These are phyloP conservation scores for Hortaea werneckii DNA, from an alignment of 2,329 filamentous ascomycete genomes.

Conservation along the genomic window DNA sequence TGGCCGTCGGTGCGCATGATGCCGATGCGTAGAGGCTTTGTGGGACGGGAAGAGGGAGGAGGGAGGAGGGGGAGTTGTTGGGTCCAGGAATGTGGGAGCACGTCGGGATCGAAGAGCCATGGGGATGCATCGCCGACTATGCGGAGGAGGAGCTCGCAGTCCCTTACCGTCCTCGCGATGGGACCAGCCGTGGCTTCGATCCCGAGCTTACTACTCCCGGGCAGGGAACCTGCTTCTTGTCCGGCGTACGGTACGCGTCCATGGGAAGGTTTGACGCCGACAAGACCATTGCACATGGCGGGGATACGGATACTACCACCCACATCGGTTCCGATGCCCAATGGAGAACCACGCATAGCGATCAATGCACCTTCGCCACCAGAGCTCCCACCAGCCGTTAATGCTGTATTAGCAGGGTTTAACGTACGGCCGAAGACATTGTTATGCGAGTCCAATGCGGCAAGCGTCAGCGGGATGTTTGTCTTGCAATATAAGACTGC, in stretches of 20 bases:
- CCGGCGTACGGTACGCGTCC: conserved; percentile 43
- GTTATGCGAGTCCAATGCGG: conserved; percentile 44
- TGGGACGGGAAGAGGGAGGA: conserved; percentile 9
- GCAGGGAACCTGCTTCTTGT: conserved; percentile 38
- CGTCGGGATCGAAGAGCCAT: conserved; percentile 40
- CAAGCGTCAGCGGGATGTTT: conserved; percentile 45
- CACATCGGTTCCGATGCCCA: conserved; percentile 46
- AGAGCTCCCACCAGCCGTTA: conserved; percentile 43
- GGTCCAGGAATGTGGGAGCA: conserved; percentile 31
- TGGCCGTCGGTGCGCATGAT: conserved; percentile 42
- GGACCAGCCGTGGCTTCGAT: conserved; percentile 38
- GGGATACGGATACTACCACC: conserved; percentile 45
- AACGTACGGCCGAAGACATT: conserved; percentile 40
- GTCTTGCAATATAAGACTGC: conserved; percentile 45
- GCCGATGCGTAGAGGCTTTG: conserved; percentile 32
- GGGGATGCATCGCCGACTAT: conserved; percentile 43
- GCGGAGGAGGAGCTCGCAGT: conserved; percentile 45
- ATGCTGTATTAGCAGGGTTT: conserved; percentile 37
- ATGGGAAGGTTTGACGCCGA: conserved; percentile 37
- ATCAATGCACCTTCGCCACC: conserved; percentile 45
- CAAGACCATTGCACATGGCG: conserved; percentile 40
- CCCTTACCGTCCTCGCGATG: conserved; percentile 37
- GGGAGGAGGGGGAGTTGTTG: conserved; percentile 12
- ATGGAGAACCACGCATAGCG: conserved; percentile 36
- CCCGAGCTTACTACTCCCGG: conserved; percentile 37